Conservation (phyloP, 352 stramenopile species). For the Pythium folliculosum region DNA sequence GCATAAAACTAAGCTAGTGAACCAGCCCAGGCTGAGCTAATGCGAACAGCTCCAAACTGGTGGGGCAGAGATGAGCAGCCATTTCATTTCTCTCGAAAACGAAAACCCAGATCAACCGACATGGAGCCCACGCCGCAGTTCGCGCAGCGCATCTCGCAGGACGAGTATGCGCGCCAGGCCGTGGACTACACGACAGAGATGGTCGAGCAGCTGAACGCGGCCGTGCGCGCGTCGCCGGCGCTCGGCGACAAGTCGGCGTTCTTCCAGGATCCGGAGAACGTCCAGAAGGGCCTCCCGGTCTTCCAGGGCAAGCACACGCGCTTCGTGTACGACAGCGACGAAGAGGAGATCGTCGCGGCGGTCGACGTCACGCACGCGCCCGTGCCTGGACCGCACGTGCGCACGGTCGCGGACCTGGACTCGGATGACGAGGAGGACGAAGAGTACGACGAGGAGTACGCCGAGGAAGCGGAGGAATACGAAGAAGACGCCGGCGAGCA, state of each 20-base stretch:
- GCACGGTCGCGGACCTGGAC: slow-evolving; percentile 63
- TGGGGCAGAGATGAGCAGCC: neutral
- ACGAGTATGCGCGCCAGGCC: slow-evolving; percentile 63
- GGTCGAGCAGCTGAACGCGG: slow-evolving; percentile 65
- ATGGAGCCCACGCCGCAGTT: slow-evolving; percentile 19
- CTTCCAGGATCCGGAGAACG: slow-evolving; percentile 65
- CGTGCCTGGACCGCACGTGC: slow-evolving; percentile 51
- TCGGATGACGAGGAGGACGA: slow-evolving; percentile 43
- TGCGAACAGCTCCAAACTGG: slow-evolving; percentile 1
- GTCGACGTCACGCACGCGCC: slow-evolving; percentile 69
- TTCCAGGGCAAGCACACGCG: slow-evolving; percentile 82
- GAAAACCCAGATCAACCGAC: neutral
- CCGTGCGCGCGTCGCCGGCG: slow-evolving; percentile 49
- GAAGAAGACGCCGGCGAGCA: slow-evolving; percentile 15
- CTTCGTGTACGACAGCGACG: slow-evolving; percentile 79
- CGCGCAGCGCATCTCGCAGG: slow-evolving; percentile 24
- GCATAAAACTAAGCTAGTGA: neutral
- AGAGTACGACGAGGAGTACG: slow-evolving; percentile 33
- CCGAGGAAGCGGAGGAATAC: slow-evolving; percentile 30
- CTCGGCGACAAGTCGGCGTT: slow-evolving; percentile 59
- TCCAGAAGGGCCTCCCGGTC: slow-evolving; percentile 57
- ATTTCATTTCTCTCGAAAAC: neutral
- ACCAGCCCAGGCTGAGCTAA: slow-evolving; percentile 12
- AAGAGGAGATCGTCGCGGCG: slow-evolving; percentile 61
- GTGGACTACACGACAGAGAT: slow-evolving; percentile 67